These are phyloP conservation scores for Gossypium stocksii DNA, from an alignment of 345 rosid genomes.

Conservation along the genomic window DNA sequence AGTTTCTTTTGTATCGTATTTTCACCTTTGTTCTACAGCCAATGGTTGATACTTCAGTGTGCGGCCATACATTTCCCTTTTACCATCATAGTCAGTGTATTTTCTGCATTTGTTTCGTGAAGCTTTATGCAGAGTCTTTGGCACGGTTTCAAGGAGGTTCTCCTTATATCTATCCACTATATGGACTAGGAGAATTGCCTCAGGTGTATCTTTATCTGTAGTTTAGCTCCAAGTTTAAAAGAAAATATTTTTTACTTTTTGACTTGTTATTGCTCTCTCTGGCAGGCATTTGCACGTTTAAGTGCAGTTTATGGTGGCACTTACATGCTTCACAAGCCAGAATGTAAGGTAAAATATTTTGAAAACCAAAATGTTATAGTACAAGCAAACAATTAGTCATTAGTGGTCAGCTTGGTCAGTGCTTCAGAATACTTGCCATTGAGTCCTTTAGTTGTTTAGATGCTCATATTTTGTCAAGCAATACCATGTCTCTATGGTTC, in stretches of 20 bases:
- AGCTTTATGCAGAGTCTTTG: slow-evolving; percentile 91
- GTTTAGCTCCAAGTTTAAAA: neutral
- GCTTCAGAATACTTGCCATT: neutral
- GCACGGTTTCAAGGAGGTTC: slow-evolving; percentile 94
- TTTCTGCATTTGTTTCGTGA: slow-evolving; percentile 14
- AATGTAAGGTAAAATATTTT: slow-evolving; percentile 60
- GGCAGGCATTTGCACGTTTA: slow-evolving; percentile 83
- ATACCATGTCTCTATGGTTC: neutral
- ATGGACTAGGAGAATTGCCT: slow-evolving; percentile 89
- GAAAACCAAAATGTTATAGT: neutral
- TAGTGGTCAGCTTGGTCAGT: neutral
- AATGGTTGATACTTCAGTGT: neutral
- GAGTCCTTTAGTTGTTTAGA: neutral
- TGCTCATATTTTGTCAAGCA: neutral
- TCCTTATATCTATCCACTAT: slow-evolving; percentile 82
- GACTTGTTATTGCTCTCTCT: slow-evolving; percentile 19
- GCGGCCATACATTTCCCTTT: neutral
- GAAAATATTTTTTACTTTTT: slow-evolving; percentile 3
- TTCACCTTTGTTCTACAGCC: neutral
- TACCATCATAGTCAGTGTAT: neutral
- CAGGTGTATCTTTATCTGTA: slow-evolving; percentile 45
- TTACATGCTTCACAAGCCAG: slow-evolving; percentile 95
- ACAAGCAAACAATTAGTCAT: neutral
- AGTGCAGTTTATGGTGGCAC: slow-evolving; percentile 96
- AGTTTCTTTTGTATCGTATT: neutral